Percentiles rank a stretch among this genome's conserved stretches.
Evolutionary conservation across 1,284 basidiomycete genomes (phyloP).

Genomic region (Trichosporon sp.): DNA sequence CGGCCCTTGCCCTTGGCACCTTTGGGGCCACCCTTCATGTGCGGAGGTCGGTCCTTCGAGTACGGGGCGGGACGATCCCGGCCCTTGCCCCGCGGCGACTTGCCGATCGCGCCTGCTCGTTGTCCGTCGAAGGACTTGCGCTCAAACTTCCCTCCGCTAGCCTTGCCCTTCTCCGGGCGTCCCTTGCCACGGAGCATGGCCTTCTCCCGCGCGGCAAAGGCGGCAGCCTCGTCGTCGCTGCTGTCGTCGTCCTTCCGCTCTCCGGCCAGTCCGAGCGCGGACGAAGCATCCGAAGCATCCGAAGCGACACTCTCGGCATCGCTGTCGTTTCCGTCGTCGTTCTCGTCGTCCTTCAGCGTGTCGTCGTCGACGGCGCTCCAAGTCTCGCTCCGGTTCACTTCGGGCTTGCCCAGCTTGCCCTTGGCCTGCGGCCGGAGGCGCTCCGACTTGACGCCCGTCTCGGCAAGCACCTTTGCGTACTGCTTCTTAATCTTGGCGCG

Average conservation of each 20-base stretch:
- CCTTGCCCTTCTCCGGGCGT: neutral
- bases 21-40: neutral
- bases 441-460: conserved; percentile 22
- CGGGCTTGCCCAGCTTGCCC: too few relatives aligned
- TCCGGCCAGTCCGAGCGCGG: conserved; percentile 20
- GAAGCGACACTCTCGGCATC: conserved; percentile 19
- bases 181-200: neutral
- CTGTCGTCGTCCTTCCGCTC: neutral
- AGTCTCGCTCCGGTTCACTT: conserved; percentile 5
- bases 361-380: conserved; percentile 15
- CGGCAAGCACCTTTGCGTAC: conserved; percentile 59
- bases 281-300: conserved; percentile 18
- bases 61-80: conserved; percentile 8
- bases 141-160: conserved; percentile 4
- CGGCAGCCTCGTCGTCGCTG: conserved; percentile 23
- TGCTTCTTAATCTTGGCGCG: conserved; percentile 61
- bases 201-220: conserved; percentile 20
- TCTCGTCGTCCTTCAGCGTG: conserved; percentile 23
- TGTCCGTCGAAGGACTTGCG: conserved; percentile 5
- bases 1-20: too few relatives aligned
- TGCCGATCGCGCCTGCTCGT: conserved; percentile 11
- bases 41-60: neutral
- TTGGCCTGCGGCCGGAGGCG: neutral
- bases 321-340: neutral
- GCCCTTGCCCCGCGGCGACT: conserved; percentile 6